Evolutionary conservation across 1,284 basidiomycete species (phyloP).

Genomic region (Phaffia rhodozyma): DNA sequence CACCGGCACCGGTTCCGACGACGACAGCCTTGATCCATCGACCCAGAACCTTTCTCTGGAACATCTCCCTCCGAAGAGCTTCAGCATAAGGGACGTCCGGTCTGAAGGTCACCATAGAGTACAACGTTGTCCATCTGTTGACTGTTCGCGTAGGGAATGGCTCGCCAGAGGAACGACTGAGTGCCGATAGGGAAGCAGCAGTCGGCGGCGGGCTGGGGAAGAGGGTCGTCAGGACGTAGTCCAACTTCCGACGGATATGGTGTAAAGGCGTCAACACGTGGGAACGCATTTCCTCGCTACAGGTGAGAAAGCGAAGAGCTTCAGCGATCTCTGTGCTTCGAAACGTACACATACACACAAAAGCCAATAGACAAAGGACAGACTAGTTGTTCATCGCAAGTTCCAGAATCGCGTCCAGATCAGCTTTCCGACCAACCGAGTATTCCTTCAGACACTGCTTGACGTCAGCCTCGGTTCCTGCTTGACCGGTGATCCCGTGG

Average conservation of each 20-base stretch:
- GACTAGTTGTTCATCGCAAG: conserved; percentile 94
- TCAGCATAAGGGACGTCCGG: conserved; percentile 78
- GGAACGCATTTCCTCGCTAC: conserved; percentile 86
- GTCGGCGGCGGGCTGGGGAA: conserved; percentile 50
- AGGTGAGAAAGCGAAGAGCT: conserved; percentile 11
- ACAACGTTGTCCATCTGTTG: conserved; percentile 77
- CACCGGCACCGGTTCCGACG: too few species aligned
- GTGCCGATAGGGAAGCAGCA: conserved; percentile 30
- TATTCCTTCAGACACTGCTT: conserved; percentile 60
- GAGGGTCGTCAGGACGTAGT: conserved; percentile 46
- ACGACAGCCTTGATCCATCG: too few species aligned
- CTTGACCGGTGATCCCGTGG: conserved; percentile 45
- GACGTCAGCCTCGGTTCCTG: conserved; percentile 43
- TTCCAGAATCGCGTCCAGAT: conserved; percentile 78
- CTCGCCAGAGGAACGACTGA: conserved; percentile 19
- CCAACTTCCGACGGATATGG: conserved; percentile 66
- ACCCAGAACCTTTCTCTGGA: conserved; percentile 30
- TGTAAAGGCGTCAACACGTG: conserved; percentile 72
- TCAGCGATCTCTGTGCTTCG: too few species aligned
- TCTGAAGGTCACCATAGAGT: conserved; percentile 95
- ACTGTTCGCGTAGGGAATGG: conserved; percentile 40
- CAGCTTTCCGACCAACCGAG: conserved; percentile 66
- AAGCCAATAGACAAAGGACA: conserved; percentile 32
- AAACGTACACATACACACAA: too few species aligned
- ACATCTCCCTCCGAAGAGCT: conserved; percentile 32